Evolutionary conservation across 306 rosid species (phyloP), one percentile per base, ranked within the genome.

Genomic region (Lagenaria siceraria): DNA sequence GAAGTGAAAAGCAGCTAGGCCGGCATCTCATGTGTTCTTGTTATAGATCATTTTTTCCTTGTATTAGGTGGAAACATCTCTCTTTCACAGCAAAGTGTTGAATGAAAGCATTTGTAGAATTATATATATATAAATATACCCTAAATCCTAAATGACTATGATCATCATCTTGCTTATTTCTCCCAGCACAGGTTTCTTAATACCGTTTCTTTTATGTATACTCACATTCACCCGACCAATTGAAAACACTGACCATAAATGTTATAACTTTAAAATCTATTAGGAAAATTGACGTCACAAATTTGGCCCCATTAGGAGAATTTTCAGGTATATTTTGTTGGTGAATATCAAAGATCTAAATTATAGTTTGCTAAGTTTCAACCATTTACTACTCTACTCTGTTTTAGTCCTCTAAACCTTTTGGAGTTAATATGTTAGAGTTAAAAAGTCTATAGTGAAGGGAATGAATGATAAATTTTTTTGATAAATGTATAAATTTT

Each of bases 101-200:
- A 71, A 25, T 25, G 76, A 52, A 73, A 49, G 61, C 76, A 48
- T 72, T 72, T 48, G 42, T 72, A 72, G 60, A 72, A 72, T 21
- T 46, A 48, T 69, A 69, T 8, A 25, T 46, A 70, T 68, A 55
- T 59, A 33, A 59, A 24, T 24, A 25, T 59, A 59, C 21, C 36
- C 36, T 33, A 33, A 33, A 64, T 65, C 73, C 51, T 65, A 9
- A 65, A 65, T 65, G 51, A n/a, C 46, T 33, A 40, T 22, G 2
- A 21, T 69, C 31, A 66, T 21, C 36, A n/a, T 69, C 53, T 40
- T 21, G 35, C n/a, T 69, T 55, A 46, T 42, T 69, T 69, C 75
- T 68, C 7, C 74, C 71, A 64, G 15, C 71, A 35, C 71, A 35
- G 71, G 71, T 68, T 40, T 40, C 5, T 68, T 18, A n/a, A 38